Conservation (phyloP, 2,329 filamentous ascomycete species). For the Colletotrichum nymphaeae region DNA sequence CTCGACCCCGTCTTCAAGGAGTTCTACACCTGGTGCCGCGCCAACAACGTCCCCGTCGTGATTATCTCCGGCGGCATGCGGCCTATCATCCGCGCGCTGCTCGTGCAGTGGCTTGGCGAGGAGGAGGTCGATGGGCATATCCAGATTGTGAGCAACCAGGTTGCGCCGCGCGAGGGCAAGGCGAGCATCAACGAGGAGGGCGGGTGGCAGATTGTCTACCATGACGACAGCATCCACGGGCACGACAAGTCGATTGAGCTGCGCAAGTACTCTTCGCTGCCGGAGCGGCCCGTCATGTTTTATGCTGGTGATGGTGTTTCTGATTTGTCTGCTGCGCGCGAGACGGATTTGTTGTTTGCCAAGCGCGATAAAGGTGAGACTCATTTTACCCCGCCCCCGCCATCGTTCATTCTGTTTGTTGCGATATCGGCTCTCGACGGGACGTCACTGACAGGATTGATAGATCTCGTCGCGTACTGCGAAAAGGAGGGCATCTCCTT, state of each 20-base stretch:
- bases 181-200: slow-evolving; percentile 77
- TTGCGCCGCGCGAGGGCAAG: slow-evolving; percentile 72
- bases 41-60: slow-evolving; percentile 89
- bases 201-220: slow-evolving; percentile 90
- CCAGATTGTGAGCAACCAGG: slow-evolving; percentile 91
- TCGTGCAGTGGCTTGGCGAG: slow-evolving; percentile 82
- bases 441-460: slow-evolving; percentile 22
- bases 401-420: background rate
- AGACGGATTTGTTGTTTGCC: slow-evolving; percentile 93
- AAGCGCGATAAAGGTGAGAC: slow-evolving; percentile 85
- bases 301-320: slow-evolving; percentile 97
- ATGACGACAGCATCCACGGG: slow-evolving; percentile 91
- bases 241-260: slow-evolving; percentile 97
- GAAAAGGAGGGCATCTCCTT: slow-evolving; percentile 87
- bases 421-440: background rate
- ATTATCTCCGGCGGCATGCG: slow-evolving; percentile 94
- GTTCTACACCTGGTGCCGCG: slow-evolving; percentile 86
- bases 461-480: slow-evolving; percentile 89
- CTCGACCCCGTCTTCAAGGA: slow-evolving; percentile 89
- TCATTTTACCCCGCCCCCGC: slow-evolving; percentile 1
- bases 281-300: slow-evolving; percentile 83
- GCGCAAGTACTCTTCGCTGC: slow-evolving; percentile 83
- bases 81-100: slow-evolving; percentile 86
- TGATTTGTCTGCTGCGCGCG: slow-evolving; percentile 89
- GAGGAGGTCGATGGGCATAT: slow-evolving; percentile 77